These are phyloP conservation scores for Ailanthus altissimus DNA, from an alignment of 345 rosid genomes.

Conservation along the genomic window DNA sequence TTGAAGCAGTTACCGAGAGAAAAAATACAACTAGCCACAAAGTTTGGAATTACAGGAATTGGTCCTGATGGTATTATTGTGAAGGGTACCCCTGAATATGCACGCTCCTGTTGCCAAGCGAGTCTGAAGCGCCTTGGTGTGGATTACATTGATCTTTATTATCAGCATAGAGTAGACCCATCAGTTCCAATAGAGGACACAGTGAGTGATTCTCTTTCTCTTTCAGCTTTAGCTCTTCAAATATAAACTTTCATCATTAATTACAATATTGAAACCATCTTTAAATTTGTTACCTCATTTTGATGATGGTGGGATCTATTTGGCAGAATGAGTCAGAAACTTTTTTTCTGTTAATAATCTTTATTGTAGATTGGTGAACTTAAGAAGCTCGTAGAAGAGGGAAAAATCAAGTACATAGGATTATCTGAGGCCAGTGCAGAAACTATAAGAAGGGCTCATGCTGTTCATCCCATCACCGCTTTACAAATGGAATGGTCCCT, in stretches of 20 bases:
- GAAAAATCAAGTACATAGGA: constrained; percentile 27
- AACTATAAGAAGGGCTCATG: constrained; percentile 28
- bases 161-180: constrained; percentile 35
- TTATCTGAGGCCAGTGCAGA: constrained; percentile 28
- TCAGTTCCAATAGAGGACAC: constrained; percentile 36
- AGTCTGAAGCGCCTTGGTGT: constrained; percentile 37
- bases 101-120: constrained; percentile 32
- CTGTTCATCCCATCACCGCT: constrained; percentile 26
- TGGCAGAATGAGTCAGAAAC: neutral
- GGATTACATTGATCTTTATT: constrained; percentile 38
- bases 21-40: constrained; percentile 34
- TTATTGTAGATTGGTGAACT: constrained; percentile 19
- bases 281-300: neutral
- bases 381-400: constrained; percentile 26
- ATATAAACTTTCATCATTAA: too few relatives aligned
- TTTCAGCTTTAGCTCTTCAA: too few relatives aligned
- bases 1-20: constrained; percentile 35
- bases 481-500: constrained; percentile 29
- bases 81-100: constrained; percentile 35
- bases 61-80: neutral
- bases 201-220: constrained; percentile 20
- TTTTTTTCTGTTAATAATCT: neutral
- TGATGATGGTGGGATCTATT: too few relatives aligned
- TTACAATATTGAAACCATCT: neutral
- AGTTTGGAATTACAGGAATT: constrained; percentile 23